Evolutionary conservation across 2,329 filamentous ascomycete species (phyloP), one percentile per base, ranked within the genome.

Genomic region (Xylariaceae sp.): DNA sequence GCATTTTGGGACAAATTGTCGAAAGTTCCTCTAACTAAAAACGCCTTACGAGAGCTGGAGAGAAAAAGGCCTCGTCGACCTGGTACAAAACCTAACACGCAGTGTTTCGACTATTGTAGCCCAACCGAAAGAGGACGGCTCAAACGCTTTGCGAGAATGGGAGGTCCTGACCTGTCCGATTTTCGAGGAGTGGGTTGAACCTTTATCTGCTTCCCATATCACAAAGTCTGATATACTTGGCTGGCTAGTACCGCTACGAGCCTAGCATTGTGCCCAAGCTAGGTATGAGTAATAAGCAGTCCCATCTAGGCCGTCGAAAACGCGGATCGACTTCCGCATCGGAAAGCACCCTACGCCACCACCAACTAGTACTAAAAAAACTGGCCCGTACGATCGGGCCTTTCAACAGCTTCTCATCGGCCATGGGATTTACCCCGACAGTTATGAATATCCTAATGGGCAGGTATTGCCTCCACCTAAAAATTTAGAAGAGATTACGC

Each of bases 91-190:
- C 44, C 8, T 53, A 43, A 4, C 21, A 23, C 51, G n/a, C 39
- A 34, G 28, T 48, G 16, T 37, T 14, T 49, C n/a, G 16, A 28
- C 23, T n/a, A 43, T 40, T 37, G 39, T 53, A 39, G 36, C 50
- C 6, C n/a, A 29, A 59, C 49, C 56, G 19, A 52, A 46, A 57
- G 40, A 9, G 19, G 43, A 26, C 24, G n/a, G 6, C 51, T 59
- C 17, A 47, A 41, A 55, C 62, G 58, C 46, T 70, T 72, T n/a
- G n/a, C n/a, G n/a, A n/a, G n/a, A n/a, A n/a, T n/a, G n/a, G n/a
- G n/a, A n/a, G n/a, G n/a, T n/a, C 72, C 71, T 62, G 71, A 74
- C 61, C 64, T 76, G 39, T 63, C 63, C 24, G 65, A 73, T 63
- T 53, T 75, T 58, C 64, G 67, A 71, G 71, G 65, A 55, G 72